A percentile compares a stretch with the other conserved stretches of the same genome.
Conservation (phyloP, 2,329 filamentous ascomycete species). For the Phaeoacremonium minimum region DNA sequence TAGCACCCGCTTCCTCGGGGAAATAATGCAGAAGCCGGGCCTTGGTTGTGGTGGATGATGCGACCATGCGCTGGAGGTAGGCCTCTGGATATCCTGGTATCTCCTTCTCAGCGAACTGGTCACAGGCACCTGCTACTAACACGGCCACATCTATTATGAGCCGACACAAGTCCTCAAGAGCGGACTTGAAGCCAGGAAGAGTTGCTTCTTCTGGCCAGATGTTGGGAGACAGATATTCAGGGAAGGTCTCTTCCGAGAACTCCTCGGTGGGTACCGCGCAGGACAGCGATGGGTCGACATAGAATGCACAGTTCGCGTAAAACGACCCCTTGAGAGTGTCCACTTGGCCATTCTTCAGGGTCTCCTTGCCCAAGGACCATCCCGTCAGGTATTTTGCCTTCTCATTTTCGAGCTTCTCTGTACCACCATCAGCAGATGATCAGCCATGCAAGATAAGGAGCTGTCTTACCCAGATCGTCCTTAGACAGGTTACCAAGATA, state of each 20-base stretch:
- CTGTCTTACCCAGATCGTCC: slow-evolving; percentile 60
- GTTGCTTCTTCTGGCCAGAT: slow-evolving; percentile 72
- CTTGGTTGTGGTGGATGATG: slow-evolving; percentile 82
- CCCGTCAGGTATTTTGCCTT: slow-evolving; percentile 63
- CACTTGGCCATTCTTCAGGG: slow-evolving; percentile 70
- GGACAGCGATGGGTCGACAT: slow-evolving; percentile 59
- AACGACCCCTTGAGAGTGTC: slow-evolving; percentile 81
- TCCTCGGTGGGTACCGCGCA: slow-evolving; percentile 56
- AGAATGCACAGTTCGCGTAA: slow-evolving; percentile 80
- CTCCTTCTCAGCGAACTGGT: slow-evolving; percentile 75
- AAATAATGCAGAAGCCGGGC: slow-evolving; percentile 92
- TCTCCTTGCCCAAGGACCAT: slow-evolving; percentile 81
- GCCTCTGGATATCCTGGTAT: slow-evolving; percentile 71
- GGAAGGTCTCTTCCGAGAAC: slow-evolving; percentile 61
- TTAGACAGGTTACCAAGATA: slow-evolving; percentile 79
- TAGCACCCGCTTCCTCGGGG: slow-evolving; percentile 46
- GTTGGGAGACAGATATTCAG: slow-evolving; percentile 87
- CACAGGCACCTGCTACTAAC: slow-evolving; percentile 85
- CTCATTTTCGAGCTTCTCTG: slow-evolving; percentile 54
- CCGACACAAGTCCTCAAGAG: slow-evolving; percentile 71
- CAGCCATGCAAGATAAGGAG: background rate
- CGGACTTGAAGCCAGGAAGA: slow-evolving; percentile 70
- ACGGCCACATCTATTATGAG: slow-evolving; percentile 88
- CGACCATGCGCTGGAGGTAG: slow-evolving; percentile 84
- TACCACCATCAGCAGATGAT: background rate